These are phyloP conservation scores for Zymoseptoria pseudotritici DNA, from an alignment of 2,329 filamentous ascomycete species.

Conservation along the genomic window DNA sequence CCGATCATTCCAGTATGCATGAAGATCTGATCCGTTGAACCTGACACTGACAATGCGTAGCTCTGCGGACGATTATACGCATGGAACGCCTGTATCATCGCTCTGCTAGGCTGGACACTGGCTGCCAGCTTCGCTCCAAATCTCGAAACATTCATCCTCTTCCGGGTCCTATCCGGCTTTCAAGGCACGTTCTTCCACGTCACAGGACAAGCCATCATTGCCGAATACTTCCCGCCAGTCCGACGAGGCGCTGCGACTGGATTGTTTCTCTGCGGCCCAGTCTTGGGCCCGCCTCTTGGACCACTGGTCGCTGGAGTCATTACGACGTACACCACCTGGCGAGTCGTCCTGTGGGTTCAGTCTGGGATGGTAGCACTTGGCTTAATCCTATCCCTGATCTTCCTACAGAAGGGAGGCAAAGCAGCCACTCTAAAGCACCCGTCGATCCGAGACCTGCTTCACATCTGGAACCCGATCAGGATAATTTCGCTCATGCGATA, in stretches of 20 bases:
- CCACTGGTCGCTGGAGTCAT: slow-evolving; percentile 65
- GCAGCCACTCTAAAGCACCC: slow-evolving; percentile 24
- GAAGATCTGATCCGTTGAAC: not conserved
- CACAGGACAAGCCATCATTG: slow-evolving; percentile 60
- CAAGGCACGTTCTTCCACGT: slow-evolving; percentile 68
- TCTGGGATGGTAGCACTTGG: slow-evolving; percentile 55
- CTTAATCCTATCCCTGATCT: slow-evolving; percentile 51
- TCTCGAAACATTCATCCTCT: slow-evolving; percentile 60
- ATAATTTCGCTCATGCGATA: slow-evolving; percentile 56
- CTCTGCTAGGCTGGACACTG: slow-evolving; percentile 60
- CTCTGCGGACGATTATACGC: slow-evolving; percentile 39
- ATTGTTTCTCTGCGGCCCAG: slow-evolving; percentile 59
- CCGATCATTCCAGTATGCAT: slow-evolving; percentile 45
- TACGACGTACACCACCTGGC: slow-evolving; percentile 63
- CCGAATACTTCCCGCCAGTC: slow-evolving; percentile 43
- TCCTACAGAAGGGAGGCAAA: slow-evolving; percentile 54
- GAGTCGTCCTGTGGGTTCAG: slow-evolving; percentile 70
- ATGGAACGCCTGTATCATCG: slow-evolving; percentile 47
- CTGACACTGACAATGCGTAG: slow-evolving; percentile 1
- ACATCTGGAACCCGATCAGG: slow-evolving; percentile 60
- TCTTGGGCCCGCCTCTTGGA: slow-evolving; percentile 62
- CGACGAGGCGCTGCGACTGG: slow-evolving; percentile 63
- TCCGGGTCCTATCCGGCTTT: slow-evolving; percentile 63
- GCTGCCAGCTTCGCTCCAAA: slow-evolving; percentile 64
- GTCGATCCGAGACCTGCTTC: slow-evolving; percentile 42